These are phyloP conservation scores for Wickerhamiella sorbophila DNA, from an alignment of 805 yeast genomes.

Conservation along the genomic window DNA sequence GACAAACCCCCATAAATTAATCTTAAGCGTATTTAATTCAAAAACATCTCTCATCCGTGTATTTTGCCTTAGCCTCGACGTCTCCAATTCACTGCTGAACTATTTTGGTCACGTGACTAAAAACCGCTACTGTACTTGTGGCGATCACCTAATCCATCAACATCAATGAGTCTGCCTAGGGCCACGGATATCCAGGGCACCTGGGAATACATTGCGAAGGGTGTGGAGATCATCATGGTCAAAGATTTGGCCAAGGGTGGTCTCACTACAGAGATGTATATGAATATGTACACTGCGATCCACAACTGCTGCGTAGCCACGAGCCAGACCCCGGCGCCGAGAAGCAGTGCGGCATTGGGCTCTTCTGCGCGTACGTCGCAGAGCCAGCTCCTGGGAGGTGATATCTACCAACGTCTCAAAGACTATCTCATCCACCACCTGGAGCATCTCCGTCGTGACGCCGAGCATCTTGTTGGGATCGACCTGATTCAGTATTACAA, in stretches of 20 bases:
- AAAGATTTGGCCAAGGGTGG: conserved; percentile 25
- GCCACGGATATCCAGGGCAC: conserved; percentile 23
- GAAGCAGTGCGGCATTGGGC: conserved; percentile 14
- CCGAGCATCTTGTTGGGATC: conserved; percentile 36
- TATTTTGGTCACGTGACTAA: too few species aligned
- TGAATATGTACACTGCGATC: conserved; percentile 82
- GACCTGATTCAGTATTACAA: conserved; percentile 67
- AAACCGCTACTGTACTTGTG: too few species aligned
- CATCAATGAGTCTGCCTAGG: conserved; percentile 11
- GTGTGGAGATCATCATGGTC: conserved; percentile 28
- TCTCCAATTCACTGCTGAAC: conserved; percentile 29
- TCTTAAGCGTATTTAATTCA: too few species aligned
- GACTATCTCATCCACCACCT: conserved; percentile 47
- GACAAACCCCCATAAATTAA: too few species aligned
- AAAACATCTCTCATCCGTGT: too few species aligned
- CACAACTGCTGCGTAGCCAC: conserved; percentile 70
- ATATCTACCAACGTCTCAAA: conserved; percentile 60
- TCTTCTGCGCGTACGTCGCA: conserved; percentile 10
- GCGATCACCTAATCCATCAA: too few species aligned
- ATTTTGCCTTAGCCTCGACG: too few species aligned
- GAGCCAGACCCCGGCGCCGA: conserved; percentile 11
- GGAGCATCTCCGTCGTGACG: conserved; percentile 15
- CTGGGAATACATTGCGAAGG: conserved; percentile 29
- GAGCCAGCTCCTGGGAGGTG: conserved; percentile 68
- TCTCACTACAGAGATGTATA: conserved; percentile 42